phyloP scores from a whole-genome alignment of 1,284 basidiomycete species.

The Puccinia coronata region DNA sequence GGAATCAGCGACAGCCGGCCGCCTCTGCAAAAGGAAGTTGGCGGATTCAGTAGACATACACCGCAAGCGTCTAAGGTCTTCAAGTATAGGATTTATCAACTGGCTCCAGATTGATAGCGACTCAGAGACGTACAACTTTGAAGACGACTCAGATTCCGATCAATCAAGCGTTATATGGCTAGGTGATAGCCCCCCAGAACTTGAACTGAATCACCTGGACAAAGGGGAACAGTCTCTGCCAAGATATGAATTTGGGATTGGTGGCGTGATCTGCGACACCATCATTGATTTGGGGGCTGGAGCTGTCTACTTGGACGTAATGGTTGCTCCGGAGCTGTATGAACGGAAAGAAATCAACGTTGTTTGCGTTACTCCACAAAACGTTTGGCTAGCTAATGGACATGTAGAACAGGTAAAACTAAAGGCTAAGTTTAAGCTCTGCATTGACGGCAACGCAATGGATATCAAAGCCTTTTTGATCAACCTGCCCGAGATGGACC shows the following conservation, averaged over 20 bases:
- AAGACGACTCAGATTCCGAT: neutral
- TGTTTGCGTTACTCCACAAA: neutral
- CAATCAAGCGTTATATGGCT: neutral
- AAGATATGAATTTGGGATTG: neutral
- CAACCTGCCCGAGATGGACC: too few species aligned
- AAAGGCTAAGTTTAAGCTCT: neutral
- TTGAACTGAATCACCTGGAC: neutral
- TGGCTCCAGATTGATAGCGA: neutral
- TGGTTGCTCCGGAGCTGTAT: neutral
- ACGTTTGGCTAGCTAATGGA: neutral
- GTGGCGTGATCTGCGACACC: neutral
- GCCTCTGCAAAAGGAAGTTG: neutral
- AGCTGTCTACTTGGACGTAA: neutral
- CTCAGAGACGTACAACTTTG: neutral
- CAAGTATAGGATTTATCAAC: neutral
- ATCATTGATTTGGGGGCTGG: slow-evolving; percentile 25
- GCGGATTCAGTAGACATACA: neutral
- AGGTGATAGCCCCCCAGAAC: neutral
- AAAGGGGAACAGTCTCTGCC: neutral
- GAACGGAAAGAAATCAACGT: neutral
- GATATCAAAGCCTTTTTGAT: too few species aligned
- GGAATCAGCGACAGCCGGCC: neutral
- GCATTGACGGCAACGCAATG: too few species aligned
- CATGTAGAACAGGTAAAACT: neutral
- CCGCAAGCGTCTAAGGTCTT: neutral